Conservation (phyloP, 164 flowering plant genomes). For the Umbilicus rupestris region DNA sequence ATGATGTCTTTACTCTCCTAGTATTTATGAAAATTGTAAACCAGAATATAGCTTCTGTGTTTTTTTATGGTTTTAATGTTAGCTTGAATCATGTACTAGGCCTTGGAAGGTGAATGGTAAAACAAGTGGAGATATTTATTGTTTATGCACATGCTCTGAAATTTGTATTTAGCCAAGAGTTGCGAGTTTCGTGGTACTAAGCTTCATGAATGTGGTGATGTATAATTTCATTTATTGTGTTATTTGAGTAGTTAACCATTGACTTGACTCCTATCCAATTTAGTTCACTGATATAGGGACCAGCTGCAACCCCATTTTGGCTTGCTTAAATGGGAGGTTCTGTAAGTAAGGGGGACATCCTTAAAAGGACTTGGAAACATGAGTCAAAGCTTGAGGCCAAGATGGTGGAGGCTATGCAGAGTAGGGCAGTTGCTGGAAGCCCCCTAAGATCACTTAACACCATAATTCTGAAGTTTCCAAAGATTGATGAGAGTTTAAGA, state of each 20-base stretch:
- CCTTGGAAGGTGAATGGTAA: too few relatives aligned
- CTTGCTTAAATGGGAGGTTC: slow-evolving; percentile 53
- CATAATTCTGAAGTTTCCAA: slow-evolving; percentile 77
- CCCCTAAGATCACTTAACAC: slow-evolving; percentile 77
- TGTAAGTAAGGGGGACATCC: slow-evolving; percentile 36
- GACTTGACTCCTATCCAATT: background rate
- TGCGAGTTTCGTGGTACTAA: too few relatives aligned
- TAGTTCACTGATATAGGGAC: background rate
- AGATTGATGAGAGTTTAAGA: slow-evolving; percentile 72
- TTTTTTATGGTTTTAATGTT: too few relatives aligned
- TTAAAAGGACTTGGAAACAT: slow-evolving; percentile 27
- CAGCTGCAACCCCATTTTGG: background rate
- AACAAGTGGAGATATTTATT: too few relatives aligned
- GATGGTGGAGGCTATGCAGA: slow-evolving; percentile 71
- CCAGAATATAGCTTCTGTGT: too few relatives aligned
- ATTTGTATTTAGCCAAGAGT: too few relatives aligned
- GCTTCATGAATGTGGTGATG: too few relatives aligned
- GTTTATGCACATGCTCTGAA: too few relatives aligned
- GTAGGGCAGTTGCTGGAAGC: slow-evolving; percentile 54
- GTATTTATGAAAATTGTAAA: too few relatives aligned
- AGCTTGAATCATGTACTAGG: too few relatives aligned
- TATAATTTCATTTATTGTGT: background rate
- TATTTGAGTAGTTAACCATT: background rate
- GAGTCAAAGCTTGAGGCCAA: slow-evolving; percentile 83
- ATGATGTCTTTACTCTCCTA: too few relatives aligned